Evolutionary conservation across 2,329 filamentous ascomycete genomes (phyloP), one percentile per base, ranked within the genome.

Genomic region (Parafenestella ontariensis): DNA sequence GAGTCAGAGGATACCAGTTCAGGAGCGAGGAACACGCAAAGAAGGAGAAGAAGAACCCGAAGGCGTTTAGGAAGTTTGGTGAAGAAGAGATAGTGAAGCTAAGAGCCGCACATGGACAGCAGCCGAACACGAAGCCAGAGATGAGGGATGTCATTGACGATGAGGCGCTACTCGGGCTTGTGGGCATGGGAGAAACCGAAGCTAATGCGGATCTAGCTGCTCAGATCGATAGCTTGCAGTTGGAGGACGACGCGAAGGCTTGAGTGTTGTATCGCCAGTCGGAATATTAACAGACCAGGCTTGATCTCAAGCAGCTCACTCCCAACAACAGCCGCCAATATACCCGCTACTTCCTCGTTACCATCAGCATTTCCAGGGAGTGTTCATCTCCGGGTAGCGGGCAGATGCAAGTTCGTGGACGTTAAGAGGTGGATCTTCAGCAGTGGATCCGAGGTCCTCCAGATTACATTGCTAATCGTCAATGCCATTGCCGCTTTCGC

Each of bases 1-100:
- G 72, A n/a, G 59, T 73, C 6, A 58, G 72, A 46, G 72, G 72
- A 0, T 75, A 75, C 26, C 72, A 75, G 37, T 74, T 72, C 58
- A 62, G 65, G 46, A 61, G 63, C 46, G 59, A 67, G 23, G 65
- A 71, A 34, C 70, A 74, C 41, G 69, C 61, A 5, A 67, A 65
- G 44, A 55, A 52, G 13, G 64, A 59, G 23, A 71, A 62, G 56
- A 75, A 73, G 61, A 75, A 75, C 21, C 65, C 69, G 13, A 70
- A 66, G 26, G 66, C 66, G 3, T 75, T 66, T 34, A 67, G 57
- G n/a, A 66, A 66, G 43, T 66, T 69, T 20, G 62, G 66, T 11
- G 69, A 62, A 17, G 60, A 64, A 11, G 61, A 64, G 31, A 65
- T 69, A 9, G 46, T 64, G 7, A 60, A 64, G 46, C 53, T 75